These are phyloP conservation scores for Pezizomycotina sp. DNA, from an alignment of 2,329 filamentous ascomycete genomes.

Conservation along the genomic window DNA sequence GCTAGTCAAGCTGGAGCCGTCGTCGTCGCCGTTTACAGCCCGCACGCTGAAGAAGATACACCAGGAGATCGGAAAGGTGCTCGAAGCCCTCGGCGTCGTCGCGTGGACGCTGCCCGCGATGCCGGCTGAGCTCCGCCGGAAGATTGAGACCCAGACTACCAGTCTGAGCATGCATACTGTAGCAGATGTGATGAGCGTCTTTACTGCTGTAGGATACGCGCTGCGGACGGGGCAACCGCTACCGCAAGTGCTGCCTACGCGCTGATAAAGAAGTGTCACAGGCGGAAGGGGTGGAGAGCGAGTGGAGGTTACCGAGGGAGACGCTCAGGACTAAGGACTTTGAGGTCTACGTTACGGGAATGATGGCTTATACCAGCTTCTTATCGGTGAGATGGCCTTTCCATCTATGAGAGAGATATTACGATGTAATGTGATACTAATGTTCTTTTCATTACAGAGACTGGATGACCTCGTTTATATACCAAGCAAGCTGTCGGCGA, in stretches of 20 bases:
- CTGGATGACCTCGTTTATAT: too few species aligned
- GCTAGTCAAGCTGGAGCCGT: conserved; percentile 30
- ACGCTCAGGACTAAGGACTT: too few species aligned
- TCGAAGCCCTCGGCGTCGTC: conserved; percentile 28
- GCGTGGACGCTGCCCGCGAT: conserved; percentile 28
- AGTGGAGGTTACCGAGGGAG: too few species aligned
- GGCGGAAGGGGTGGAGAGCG: too few species aligned
- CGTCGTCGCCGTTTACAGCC: conserved; percentile 29
- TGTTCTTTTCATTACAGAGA: too few species aligned
- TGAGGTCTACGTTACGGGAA: too few species aligned
- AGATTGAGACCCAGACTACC: conserved; percentile 30
- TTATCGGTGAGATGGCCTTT: too few species aligned
- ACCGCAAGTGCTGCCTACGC: conserved; percentile 35
- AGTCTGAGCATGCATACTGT: conserved; percentile 33
- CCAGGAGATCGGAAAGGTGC: conserved; percentile 27
- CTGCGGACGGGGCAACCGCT: conserved; percentile 35
- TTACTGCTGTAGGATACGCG: conserved; percentile 34
- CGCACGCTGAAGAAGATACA: conserved; percentile 27
- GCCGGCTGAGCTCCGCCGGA: conserved; percentile 30
- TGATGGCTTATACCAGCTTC: too few species aligned
- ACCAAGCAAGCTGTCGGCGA: too few species aligned
- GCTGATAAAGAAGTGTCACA: conserved; percentile 32
- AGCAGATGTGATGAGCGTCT: conserved; percentile 37
- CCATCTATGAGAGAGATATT: too few species aligned
- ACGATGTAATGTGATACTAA: too few species aligned